Conservation (phyloP, 2,329 filamentous ascomycete genomes). For the Magnaporthiopsis incrustans region DNA sequence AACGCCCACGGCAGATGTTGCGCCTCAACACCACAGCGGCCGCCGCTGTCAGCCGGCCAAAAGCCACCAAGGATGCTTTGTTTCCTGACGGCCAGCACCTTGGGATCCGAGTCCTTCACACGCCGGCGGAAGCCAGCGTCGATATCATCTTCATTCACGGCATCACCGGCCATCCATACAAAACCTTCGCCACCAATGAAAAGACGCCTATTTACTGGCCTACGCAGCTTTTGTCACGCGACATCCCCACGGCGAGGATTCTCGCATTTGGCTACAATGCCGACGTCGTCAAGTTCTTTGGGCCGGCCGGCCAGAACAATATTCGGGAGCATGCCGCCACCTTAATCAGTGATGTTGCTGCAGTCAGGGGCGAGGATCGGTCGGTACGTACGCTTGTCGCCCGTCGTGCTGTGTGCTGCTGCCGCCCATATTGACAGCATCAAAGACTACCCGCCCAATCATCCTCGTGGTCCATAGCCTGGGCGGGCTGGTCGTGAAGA, state of each 20-base stretch:
- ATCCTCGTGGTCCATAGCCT: conserved; percentile 31
- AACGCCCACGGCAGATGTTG: no score
- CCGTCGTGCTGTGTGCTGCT: no score
- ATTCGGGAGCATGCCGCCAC: conserved; percentile 23
- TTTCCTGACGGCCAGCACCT: no score
- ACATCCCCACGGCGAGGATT: conserved; percentile 24
- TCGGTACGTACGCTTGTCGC: conserved; percentile 12
- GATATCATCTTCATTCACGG: conserved; percentile 31
- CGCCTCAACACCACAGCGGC: no score
- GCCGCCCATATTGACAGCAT: conserved; percentile 8
- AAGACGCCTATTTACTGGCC: conserved; percentile 25
- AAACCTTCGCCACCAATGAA: conserved; percentile 29
- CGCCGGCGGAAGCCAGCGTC: no score
- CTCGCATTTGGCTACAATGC: conserved; percentile 33
- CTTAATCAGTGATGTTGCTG: conserved; percentile 20
- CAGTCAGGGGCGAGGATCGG: conserved; percentile 18
- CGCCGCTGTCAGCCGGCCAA: no score
- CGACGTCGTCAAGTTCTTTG: conserved; percentile 15
- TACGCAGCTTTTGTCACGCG: conserved; percentile 20
- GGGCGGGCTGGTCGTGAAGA: conserved; percentile 30
- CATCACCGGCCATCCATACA: conserved; percentile 28
- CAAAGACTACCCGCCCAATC: conserved; percentile 17
- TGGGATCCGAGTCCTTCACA: no score
- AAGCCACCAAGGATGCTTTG: no score
- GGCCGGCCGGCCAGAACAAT: conserved; percentile 16